phyloP scores from a whole-genome alignment of 2,329 filamentous ascomycete species.

The Aspergillus flavus region DNA sequence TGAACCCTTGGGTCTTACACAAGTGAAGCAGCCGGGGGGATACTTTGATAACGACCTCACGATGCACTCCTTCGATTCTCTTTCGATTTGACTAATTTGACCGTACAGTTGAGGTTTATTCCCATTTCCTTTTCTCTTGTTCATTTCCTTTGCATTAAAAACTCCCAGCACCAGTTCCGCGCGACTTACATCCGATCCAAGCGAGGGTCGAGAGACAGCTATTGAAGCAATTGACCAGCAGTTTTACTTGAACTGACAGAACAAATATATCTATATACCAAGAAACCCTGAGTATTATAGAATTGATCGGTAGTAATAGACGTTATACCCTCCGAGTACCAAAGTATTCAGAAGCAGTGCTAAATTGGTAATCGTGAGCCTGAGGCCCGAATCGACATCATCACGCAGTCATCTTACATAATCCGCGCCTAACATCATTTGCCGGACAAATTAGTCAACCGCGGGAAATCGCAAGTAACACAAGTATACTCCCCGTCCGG shows the following conservation, averaged over 20 bases:
- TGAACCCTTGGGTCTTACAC: not conserved
- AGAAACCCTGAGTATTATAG: not conserved
- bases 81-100: slow-evolving; percentile 2
- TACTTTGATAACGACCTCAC: slow-evolving; percentile 6
- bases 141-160: not conserved
- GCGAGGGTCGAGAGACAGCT: not conserved
- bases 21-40: not conserved
- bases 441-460: not conserved
- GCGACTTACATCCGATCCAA: not conserved
- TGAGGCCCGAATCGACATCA: not conserved
- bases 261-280: not conserved
- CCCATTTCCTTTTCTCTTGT: not conserved
- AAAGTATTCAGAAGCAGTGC: not conserved
- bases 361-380: too few species aligned
- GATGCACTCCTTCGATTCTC: not conserved
- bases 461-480: not conserved
- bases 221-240: not conserved
- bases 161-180: not conserved
- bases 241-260: not conserved
- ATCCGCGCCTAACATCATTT: slow-evolving; percentile 13
- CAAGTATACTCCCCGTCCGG: not conserved
- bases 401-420: not conserved
- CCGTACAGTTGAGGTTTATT: slow-evolving; percentile 1
- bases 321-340: not conserved
- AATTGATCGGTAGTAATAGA: not conserved